These are phyloP conservation scores for Aspergillus ruber DNA, from an alignment of 2,329 filamentous ascomycete species.

Conservation along the genomic window DNA sequence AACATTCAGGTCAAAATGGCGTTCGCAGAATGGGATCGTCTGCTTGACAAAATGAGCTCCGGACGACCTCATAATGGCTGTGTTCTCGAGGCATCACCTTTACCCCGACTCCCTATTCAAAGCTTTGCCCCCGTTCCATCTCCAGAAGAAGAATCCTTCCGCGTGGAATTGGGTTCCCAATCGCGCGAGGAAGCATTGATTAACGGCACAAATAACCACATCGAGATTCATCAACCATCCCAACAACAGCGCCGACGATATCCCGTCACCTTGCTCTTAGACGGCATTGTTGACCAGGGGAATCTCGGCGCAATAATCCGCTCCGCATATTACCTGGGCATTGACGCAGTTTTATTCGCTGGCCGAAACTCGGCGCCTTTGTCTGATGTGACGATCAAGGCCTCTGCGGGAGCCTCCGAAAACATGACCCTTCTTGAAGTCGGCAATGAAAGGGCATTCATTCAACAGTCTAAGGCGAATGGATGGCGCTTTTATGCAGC, in stretches of 20 bases:
- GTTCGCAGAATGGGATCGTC: constrained; percentile 54
- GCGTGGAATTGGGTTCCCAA: constrained; percentile 58
- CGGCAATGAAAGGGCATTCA: constrained; percentile 60
- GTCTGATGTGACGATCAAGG: constrained; percentile 73
- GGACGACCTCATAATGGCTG: constrained; percentile 85
- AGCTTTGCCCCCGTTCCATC: constrained; percentile 49
- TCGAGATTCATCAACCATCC: constrained; percentile 30
- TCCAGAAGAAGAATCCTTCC: constrained; percentile 47
- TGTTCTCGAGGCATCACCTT: constrained; percentile 76
- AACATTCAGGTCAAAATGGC: constrained; percentile 55
- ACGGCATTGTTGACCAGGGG: constrained; percentile 65
- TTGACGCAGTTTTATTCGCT: constrained; percentile 74
- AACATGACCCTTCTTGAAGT: constrained; percentile 67
- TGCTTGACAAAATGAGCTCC: constrained; percentile 77
- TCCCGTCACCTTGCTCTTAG: constrained; percentile 39
- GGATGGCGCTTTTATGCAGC: constrained; percentile 85
- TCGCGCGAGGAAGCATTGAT: constrained; percentile 65
- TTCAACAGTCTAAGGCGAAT: constrained; percentile 58
- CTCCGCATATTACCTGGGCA: constrained; percentile 83
- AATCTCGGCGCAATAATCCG: constrained; percentile 88
- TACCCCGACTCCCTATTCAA: constrained; percentile 65
- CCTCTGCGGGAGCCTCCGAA: constrained; percentile 82
- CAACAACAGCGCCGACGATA: constrained; percentile 18
- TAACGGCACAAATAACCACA: constrained; percentile 58
- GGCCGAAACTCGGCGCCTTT: constrained; percentile 66